Evolutionary conservation across 1,139 yeast species (phyloP).

Genomic region (Candida pseudoviswanathii): DNA sequence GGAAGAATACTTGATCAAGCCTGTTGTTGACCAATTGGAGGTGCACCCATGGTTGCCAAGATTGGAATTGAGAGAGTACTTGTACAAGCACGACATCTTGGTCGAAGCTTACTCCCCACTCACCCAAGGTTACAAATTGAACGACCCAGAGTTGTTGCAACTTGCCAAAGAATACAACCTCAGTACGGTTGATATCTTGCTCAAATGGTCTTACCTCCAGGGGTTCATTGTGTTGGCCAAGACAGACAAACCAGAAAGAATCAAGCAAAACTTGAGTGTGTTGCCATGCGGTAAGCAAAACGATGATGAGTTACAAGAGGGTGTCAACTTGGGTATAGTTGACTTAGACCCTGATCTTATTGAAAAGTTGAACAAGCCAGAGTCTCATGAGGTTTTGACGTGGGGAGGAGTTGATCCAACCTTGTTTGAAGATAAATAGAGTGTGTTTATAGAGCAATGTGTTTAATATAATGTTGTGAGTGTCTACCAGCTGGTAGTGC

Average conservation of each 20-base stretch:
- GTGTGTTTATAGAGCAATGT: background rate
- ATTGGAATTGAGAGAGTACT: conserved; percentile 38
- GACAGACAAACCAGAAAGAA: conserved; percentile 55
- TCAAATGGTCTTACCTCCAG: conserved; percentile 45
- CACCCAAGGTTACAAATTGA: conserved; percentile 58
- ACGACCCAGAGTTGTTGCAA: conserved; percentile 49
- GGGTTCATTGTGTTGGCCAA: conserved; percentile 77
- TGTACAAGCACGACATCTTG: conserved; percentile 41
- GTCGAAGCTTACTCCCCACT: conserved; percentile 75
- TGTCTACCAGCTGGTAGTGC: too few relatives aligned
- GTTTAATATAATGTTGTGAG: background rate
- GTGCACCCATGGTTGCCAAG: conserved; percentile 51
- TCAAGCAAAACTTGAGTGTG: conserved; percentile 35
- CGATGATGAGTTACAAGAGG: conserved; percentile 26
- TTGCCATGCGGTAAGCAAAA: conserved; percentile 33
- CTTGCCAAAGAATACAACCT: conserved; percentile 27
- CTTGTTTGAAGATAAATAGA: conserved; percentile 15
- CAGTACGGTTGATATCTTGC: conserved; percentile 30
- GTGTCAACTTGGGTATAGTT: conserved; percentile 31
- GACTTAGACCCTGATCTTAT: conserved; percentile 36
- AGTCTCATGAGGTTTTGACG: conserved; percentile 30
- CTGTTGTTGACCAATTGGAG: conserved; percentile 47
- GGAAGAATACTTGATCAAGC: conserved; percentile 38
- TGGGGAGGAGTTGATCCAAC: conserved; percentile 37
- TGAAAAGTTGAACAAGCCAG: conserved; percentile 35